phyloP scores from a whole-genome alignment of 345 rosid genomes.

The Eucalyptus erythrocorys region DNA sequence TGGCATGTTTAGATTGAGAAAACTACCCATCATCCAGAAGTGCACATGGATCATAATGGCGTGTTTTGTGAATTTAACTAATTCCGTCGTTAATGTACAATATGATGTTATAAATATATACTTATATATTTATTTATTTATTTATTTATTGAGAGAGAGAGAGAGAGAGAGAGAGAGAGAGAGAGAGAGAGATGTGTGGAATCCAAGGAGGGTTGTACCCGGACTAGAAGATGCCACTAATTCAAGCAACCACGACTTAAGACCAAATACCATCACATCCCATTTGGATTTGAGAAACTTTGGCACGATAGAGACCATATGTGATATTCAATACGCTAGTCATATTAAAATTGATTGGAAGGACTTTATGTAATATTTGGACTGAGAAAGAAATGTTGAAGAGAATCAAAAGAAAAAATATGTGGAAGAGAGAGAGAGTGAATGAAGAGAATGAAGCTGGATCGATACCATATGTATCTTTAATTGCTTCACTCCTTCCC shows the following conservation, averaged over 20 bases:
- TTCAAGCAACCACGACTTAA: conserved; percentile 48
- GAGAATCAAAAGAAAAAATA: not conserved
- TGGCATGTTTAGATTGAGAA: not conserved
- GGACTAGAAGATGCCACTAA: conserved; percentile 21
- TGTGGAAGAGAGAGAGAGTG: not conserved
- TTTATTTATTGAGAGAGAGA: not conserved
- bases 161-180: not conserved
- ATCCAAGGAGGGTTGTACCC: not conserved
- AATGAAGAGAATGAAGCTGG: not conserved
- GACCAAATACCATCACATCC: conserved; percentile 47
- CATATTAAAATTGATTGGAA: not conserved
- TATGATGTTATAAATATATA: not conserved
- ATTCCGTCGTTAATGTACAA: not conserved
- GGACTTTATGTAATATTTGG: not conserved
- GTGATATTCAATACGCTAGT: not conserved
- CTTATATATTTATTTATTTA: no score
- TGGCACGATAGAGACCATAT: not conserved
- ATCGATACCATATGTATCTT: conserved; percentile 1
- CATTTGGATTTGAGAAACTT: not conserved
- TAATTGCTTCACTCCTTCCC: not conserved
- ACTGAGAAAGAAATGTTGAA: not conserved
- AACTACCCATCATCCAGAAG: not conserved
- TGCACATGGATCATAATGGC: not conserved
- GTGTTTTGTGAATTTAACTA: not conserved
- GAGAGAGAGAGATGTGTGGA: not conserved